Percentiles rank a stretch among this genome's conserved stretches.
Evolutionary conservation across 495 filamentous ascomycete species (phyloP).

Genomic region (Podospora sp.): DNA sequence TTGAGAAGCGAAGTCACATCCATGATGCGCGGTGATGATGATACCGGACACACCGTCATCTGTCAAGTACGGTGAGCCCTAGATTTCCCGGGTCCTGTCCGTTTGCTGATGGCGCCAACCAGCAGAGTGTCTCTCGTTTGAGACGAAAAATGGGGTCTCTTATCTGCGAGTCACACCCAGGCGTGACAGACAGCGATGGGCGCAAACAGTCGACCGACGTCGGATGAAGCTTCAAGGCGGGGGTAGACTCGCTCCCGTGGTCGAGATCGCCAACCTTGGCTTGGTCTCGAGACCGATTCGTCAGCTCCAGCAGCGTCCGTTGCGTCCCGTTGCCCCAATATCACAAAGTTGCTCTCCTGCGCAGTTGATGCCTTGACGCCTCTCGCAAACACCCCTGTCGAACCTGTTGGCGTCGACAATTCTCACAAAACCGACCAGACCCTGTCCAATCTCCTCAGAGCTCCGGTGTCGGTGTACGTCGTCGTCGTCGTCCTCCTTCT

Average conservation of each 20-base stretch:
- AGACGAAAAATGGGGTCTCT: not conserved
- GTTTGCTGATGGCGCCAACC: not conserved
- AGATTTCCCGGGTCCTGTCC: not conserved
- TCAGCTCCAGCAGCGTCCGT: not conserved
- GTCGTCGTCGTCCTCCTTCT: too few species aligned
- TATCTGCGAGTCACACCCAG: not conserved
- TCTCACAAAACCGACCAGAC: not conserved
- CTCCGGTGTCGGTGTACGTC: not conserved
- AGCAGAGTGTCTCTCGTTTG: not conserved
- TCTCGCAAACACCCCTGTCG: not conserved
- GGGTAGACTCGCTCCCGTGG: not conserved
- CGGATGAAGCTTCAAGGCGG: not conserved
- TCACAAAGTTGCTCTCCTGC: not conserved
- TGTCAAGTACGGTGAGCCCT: not conserved
- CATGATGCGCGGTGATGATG: slow-evolving; percentile 17
- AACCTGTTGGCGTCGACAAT: not conserved
- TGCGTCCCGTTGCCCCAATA: not conserved
- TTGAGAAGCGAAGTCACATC: slow-evolving; percentile 43
- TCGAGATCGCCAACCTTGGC: not conserved
- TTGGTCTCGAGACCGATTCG: not conserved
- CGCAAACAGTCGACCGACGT: not conserved
- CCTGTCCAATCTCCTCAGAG: not conserved
- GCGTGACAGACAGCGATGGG: not conserved
- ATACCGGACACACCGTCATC: not conserved
- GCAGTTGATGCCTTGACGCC: too few species aligned